Evolutionary conservation across 805 yeast genomes (phyloP).

Genomic region (Metschnikowia corniflorae): DNA sequence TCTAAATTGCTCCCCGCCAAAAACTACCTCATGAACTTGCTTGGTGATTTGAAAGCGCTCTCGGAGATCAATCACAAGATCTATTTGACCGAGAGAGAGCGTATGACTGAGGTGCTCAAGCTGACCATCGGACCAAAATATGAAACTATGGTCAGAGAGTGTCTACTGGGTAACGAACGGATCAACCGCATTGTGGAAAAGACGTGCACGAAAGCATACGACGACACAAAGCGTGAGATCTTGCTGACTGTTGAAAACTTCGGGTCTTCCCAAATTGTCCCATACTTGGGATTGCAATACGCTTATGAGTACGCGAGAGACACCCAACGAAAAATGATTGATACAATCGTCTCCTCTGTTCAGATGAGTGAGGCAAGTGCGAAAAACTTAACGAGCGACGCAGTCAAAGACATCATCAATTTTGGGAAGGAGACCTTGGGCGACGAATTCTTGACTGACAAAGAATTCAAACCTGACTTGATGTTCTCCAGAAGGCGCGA

Average conservation of each 20-base stretch:
- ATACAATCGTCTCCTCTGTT: slow-evolving; percentile 63
- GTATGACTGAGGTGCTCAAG: slow-evolving; percentile 46
- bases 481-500: slow-evolving; percentile 84
- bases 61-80: slow-evolving; percentile 60
- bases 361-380: slow-evolving; percentile 66
- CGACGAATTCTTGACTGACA: slow-evolving; percentile 54
- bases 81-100: slow-evolving; percentile 47
- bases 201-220: slow-evolving; percentile 55
- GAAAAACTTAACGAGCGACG: slow-evolving; percentile 51
- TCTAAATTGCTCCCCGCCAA: slow-evolving; percentile 93
- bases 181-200: slow-evolving; percentile 63
- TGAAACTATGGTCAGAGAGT: slow-evolving; percentile 48
- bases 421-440: slow-evolving; percentile 67
- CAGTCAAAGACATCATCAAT: slow-evolving; percentile 58
- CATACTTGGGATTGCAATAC: slow-evolving; percentile 60
- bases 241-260: slow-evolving; percentile 47
- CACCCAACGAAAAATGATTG: slow-evolving; percentile 66
- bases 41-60: slow-evolving; percentile 59
- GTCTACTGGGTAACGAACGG: slow-evolving; percentile 52
- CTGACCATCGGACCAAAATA: slow-evolving; percentile 60
- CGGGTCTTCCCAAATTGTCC: slow-evolving; percentile 50
- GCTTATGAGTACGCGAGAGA: slow-evolving; percentile 65
- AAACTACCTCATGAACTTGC: slow-evolving; percentile 70
- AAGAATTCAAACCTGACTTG: slow-evolving; percentile 62
- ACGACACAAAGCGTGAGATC: slow-evolving; percentile 54